Evolutionary conservation across 768 basidiomycete species (phyloP).

Genomic region (Gloeopeniophorella convolvens): DNA sequence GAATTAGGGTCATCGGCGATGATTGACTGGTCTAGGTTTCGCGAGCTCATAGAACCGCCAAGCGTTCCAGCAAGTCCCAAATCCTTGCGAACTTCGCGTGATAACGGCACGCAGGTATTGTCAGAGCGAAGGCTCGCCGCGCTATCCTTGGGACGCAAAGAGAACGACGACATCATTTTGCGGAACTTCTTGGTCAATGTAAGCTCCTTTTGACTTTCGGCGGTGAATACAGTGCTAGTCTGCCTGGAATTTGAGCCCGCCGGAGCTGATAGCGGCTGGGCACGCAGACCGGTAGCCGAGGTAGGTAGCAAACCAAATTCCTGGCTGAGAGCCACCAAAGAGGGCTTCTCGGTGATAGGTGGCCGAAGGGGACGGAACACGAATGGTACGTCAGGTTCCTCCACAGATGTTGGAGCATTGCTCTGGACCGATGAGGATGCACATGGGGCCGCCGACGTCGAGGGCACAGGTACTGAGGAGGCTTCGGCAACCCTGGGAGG

Average conservation of each 20-base stretch:
- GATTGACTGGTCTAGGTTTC: constrained; percentile 36
- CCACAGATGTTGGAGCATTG: neutral
- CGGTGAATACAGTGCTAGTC: neutral
- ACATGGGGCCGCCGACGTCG: too few relatives aligned
- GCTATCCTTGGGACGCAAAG: constrained; percentile 6
- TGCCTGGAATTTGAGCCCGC: constrained; percentile 3
- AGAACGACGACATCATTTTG: constrained; percentile 17
- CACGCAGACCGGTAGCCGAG: neutral
- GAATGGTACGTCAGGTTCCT: neutral
- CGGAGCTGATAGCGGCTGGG: neutral
- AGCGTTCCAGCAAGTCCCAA: constrained; percentile 63
- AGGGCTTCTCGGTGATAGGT: neutral
- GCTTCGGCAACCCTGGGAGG: constrained; percentile 33
- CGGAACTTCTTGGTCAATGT: constrained; percentile 13
- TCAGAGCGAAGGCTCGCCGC: neutral
- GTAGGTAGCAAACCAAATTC: neutral
- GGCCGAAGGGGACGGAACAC: neutral
- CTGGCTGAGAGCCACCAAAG: neutral
- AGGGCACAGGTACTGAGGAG: too few relatives aligned
- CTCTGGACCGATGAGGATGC: neutral
- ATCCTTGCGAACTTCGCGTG: constrained; percentile 46
- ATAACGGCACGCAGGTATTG: constrained; percentile 32
- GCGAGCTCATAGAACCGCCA: constrained; percentile 50
- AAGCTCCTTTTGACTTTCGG: neutral
- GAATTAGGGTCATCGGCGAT: constrained; percentile 63